Conservation (phyloP, 1,284 basidiomycete species). For the Hemileia vastatrix region DNA sequence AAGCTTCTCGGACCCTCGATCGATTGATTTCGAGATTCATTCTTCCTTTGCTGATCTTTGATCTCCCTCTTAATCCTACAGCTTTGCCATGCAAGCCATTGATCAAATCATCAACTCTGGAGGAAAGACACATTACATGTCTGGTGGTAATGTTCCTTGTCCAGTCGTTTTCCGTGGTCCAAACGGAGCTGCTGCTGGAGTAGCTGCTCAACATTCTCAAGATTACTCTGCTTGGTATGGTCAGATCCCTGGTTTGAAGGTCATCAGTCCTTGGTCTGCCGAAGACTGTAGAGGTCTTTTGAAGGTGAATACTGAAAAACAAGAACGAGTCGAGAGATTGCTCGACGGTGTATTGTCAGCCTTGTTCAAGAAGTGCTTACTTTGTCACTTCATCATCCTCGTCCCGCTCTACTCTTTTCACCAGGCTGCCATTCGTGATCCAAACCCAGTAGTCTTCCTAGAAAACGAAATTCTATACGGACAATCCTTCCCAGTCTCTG, state of each 20-base stretch:
- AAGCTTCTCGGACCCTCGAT: too few species aligned
- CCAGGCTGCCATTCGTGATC: constrained; percentile 94
- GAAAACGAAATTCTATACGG: constrained; percentile 99
- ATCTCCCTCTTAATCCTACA: too few species aligned
- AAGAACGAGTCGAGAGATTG: background rate
- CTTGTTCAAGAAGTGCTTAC: background rate
- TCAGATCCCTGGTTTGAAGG: constrained; percentile 89
- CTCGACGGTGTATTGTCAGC: background rate
- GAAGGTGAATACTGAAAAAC: constrained; percentile 49
- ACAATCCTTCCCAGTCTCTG: constrained; percentile 85
- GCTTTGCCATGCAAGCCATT: constrained; percentile 74
- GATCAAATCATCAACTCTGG: constrained; percentile 99
- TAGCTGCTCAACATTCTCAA: constrained; percentile 60
- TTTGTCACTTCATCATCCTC: background rate
- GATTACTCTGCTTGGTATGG: constrained; percentile 88
- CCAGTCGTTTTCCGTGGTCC: constrained; percentile 99
- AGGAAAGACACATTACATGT: constrained; percentile 99
- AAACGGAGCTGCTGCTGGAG: constrained; percentile 95
- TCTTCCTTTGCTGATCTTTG: too few species aligned
- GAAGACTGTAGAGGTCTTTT: constrained; percentile 97
- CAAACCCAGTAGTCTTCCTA: constrained; percentile 95
- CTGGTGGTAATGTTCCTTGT: constrained; percentile 92
- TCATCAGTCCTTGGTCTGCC: constrained; percentile 89
- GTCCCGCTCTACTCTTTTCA: too few species aligned
- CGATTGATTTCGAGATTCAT: too few species aligned